Conservation (phyloP, 1,284 basidiomycete species). For the Coniophora puteana region DNA sequence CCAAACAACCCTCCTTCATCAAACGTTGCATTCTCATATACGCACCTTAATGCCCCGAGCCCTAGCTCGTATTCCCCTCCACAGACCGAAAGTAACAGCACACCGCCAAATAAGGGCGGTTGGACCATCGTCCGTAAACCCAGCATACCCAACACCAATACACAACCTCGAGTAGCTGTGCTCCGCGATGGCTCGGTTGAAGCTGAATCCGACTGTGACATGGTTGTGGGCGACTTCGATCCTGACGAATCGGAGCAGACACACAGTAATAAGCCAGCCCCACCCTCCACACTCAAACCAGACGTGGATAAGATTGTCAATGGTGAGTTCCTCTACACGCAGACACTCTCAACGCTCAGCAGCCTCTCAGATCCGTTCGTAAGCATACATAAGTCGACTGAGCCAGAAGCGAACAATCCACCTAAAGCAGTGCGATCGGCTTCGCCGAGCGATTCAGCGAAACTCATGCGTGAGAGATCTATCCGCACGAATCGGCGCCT, state of each 20-base stretch:
- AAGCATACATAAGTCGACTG: constrained; percentile 40
- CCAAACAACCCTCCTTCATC: constrained; percentile 56
- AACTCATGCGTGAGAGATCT: constrained; percentile 67
- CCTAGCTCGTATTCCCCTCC: constrained; percentile 76
- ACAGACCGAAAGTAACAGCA: constrained; percentile 32
- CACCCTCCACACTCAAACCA: constrained; percentile 51
- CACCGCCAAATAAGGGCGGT: constrained; percentile 47
- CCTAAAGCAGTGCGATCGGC: constrained; percentile 14
- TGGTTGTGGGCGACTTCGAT: constrained; percentile 72
- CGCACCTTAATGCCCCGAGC: constrained; percentile 73
- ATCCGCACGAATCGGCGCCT: constrained; percentile 69
- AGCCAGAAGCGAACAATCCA: constrained; percentile 24
- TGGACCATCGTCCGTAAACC: constrained; percentile 69
- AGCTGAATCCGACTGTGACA: constrained; percentile 63
- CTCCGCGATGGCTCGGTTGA: constrained; percentile 37
- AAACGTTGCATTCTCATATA: constrained; percentile 77
- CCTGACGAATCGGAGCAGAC: constrained; percentile 44
- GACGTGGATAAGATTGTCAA: constrained; percentile 71
- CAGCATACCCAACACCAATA: constrained; percentile 20
- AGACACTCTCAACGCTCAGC: constrained; percentile 17
- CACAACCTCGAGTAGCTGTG: constrained; percentile 29
- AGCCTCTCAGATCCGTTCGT: constrained; percentile 52
- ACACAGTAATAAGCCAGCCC: constrained; percentile 43
- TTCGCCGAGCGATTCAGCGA: constrained; percentile 39
- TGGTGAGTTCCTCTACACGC: constrained; percentile 41